phyloP scores from a whole-genome alignment of 805 yeast genomes.

The Yamadazyma scolyti region DNA sequence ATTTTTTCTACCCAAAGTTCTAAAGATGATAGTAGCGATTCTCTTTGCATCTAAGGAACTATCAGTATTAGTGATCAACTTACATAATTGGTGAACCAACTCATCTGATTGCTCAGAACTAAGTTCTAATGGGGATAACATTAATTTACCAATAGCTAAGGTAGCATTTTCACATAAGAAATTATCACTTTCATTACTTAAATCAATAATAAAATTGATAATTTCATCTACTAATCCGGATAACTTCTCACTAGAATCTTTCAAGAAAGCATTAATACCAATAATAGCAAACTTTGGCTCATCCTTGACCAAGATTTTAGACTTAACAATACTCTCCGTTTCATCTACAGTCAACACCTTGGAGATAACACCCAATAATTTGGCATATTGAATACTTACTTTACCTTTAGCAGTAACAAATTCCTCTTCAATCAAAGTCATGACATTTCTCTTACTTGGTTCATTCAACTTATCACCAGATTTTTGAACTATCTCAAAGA shows the following conservation, averaged over 20 bases:
- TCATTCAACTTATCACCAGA: conserved; percentile 80
- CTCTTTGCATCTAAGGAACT: conserved; percentile 76
- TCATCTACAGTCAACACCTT: conserved; percentile 62
- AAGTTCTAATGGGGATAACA: conserved; percentile 48
- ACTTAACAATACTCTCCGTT: conserved; percentile 54
- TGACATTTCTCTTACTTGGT: conserved; percentile 61
- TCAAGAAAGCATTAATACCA: conserved; percentile 75
- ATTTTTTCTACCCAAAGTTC: conserved; percentile 70
- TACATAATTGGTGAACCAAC: conserved; percentile 52
- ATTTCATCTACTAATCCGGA: conserved; percentile 50
- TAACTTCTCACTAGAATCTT: conserved; percentile 66
- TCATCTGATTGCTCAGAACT: conserved; percentile 36
- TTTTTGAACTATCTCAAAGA: conserved; percentile 73
- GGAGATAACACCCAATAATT: conserved; percentile 72
- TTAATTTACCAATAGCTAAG: conserved; percentile 76
- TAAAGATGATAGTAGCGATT: conserved; percentile 65
- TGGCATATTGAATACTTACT: conserved; percentile 72
- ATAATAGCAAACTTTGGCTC: conserved; percentile 59
- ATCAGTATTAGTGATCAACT: conserved; percentile 48
- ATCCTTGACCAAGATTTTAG: conserved; percentile 52
- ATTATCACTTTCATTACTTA: conserved; percentile 39
- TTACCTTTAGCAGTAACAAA: conserved; percentile 52
- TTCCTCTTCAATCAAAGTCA: conserved; percentile 73
- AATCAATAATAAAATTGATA: conserved; percentile 44
- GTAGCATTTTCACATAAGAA: conserved; percentile 73